Base-by-base conservation (phyloP, 2,329 filamentous ascomycete species). In the Penicillium oxalicum region DNA sequence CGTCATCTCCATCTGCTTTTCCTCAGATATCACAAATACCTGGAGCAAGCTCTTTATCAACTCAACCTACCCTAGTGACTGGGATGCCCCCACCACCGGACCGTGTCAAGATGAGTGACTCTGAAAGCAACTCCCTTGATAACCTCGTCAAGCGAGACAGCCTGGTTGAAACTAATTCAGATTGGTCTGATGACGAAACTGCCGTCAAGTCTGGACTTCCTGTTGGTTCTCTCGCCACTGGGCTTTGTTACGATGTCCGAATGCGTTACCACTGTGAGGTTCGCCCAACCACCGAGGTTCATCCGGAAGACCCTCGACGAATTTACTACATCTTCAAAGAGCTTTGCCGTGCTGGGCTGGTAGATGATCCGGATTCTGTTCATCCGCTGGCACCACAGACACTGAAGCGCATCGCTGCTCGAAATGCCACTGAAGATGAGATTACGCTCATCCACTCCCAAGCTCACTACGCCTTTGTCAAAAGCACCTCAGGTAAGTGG, bases 251-350 rank as follows among this genome's bases (percentile, higher is more conserved):
- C 65, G 93, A 98, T 71, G 84, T 88, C 49, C 83, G 91, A 29
- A 98, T 98, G 93, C 89, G 93, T 52, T 86, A 94, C 52, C 93
- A 98, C 66, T 87, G 90, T 47, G 95, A 96, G 64, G 83, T 88
- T 12, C 84, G 88, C 13, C 74, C 77, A 3, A 71, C 74, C 3
- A 69, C 74, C 13, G 86, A 91, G 24, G 85, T 94, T 44, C 93
- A 98, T 62, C 93, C 93, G 0, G 93, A 98, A 68, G 93, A 98
- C 61, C 93, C 93, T 1, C 79, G 89, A 27, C 83, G 93, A 11
- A 96, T 98, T 51, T 88, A 91, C 60, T 86, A 88, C 61, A 98
- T 98, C 58, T 95, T 93, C 77, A 86, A 88, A 59, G 88, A 88
- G 35, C 86, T 98, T 59, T 89, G 87, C 64, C 79, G 84, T 57